Evolutionary conservation across 306 rosid species (phyloP).

Genomic region (Malus sieversii): DNA sequence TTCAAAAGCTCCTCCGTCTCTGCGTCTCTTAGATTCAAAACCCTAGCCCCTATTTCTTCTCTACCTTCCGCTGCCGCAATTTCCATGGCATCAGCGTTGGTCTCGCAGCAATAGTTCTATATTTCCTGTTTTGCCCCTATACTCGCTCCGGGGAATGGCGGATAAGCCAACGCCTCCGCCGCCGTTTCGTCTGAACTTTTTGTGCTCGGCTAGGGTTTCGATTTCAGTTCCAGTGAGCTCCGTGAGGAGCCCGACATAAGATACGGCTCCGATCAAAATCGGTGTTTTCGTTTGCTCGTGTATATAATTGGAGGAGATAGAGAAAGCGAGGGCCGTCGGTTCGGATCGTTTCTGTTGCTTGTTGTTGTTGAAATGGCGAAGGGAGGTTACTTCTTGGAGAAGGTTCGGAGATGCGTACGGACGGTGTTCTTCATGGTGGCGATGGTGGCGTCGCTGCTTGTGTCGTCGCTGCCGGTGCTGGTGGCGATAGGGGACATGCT

Average conservation of each 20-base stretch:
- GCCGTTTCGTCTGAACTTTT: constrained; percentile 6
- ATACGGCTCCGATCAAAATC: constrained; percentile 13
- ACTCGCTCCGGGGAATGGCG: constrained; percentile 41
- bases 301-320: neutral
- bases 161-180: constrained; percentile 21
- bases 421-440: constrained; percentile 81
- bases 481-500: constrained; percentile 69
- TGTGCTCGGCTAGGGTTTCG: constrained; percentile 38
- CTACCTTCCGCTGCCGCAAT: constrained; percentile 24
- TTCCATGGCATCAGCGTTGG: constrained; percentile 28
- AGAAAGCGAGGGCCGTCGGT: constrained; percentile 8
- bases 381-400: constrained; percentile 65
- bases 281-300: neutral
- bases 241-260: constrained; percentile 20
- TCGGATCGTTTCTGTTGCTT: constrained; percentile 7
- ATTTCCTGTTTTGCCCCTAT: neutral
- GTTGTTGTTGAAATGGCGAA: constrained; percentile 45
- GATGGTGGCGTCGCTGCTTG: constrained; percentile 70
- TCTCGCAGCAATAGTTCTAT: neutral
- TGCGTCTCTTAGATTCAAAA: neutral
- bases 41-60: constrained; percentile 5
- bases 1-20: constrained; percentile 11
- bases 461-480: constrained; percentile 75
- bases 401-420: constrained; percentile 58
- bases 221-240: constrained; percentile 12